Evolutionary conservation across 495 filamentous ascomycete species (phyloP).

Genomic region (Lindgomyces ingoldianus): DNA sequence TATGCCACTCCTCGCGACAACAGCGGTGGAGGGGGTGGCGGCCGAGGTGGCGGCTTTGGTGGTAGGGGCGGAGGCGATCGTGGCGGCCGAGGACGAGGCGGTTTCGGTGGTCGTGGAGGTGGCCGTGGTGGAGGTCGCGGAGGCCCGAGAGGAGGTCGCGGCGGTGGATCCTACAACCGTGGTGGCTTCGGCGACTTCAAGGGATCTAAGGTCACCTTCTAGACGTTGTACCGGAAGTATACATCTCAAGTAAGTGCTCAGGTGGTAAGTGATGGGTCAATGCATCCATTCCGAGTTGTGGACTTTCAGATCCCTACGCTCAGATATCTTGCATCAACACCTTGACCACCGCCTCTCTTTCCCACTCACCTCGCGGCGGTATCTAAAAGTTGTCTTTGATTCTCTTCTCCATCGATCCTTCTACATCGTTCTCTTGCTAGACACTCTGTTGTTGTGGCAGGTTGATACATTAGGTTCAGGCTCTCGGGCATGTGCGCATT

Average conservation of each 20-base stretch:
- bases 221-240: neutral
- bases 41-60: conserved; percentile 53
- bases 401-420: neutral
- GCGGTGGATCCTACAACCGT: conserved; percentile 58
- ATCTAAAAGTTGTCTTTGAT: neutral
- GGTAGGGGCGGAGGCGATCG: conserved; percentile 56
- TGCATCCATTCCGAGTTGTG: neutral
- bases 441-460: neutral
- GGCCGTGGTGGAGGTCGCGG: conserved; percentile 51
- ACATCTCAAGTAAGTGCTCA: conserved; percentile 1
- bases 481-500: too few relatives aligned
- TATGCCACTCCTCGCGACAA: conserved; percentile 75
- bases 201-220: conserved; percentile 88
- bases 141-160: conserved; percentile 48
- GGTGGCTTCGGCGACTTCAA: conserved; percentile 82
- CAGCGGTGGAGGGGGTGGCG: conserved; percentile 57
- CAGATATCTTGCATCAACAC: neutral
- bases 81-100: conserved; percentile 56
- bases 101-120: conserved; percentile 55
- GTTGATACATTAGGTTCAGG: neutral
- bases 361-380: neutral
- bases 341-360: neutral
- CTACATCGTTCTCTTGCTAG: neutral
- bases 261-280: conserved; percentile 5
- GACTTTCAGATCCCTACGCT: neutral